These are phyloP conservation scores for Puccinia triticina DNA, from an alignment of 1,284 basidiomycete genomes.

Conservation along the genomic window DNA sequence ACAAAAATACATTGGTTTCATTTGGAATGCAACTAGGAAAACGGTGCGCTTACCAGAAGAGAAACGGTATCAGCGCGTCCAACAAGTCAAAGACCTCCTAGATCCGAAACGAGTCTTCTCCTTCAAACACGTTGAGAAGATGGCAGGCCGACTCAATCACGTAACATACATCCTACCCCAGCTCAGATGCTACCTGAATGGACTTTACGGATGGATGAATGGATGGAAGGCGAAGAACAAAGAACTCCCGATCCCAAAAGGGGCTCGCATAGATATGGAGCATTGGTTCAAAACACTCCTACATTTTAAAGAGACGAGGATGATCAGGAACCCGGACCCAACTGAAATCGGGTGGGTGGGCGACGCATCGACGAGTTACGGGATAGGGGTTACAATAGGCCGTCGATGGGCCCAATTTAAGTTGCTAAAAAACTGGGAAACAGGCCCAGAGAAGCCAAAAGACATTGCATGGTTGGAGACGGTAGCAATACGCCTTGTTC, in stretches of 20 bases:
- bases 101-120: background rate
- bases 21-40: background rate
- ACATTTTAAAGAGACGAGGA: background rate
- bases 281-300: background rate
- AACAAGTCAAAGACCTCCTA: background rate
- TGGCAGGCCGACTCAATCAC: conserved; percentile 5
- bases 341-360: too few species aligned
- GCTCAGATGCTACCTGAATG: background rate
- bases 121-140: background rate
- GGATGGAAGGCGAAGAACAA: background rate
- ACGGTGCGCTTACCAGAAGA: background rate
- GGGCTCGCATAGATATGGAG: background rate
- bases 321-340: background rate
- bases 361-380: conserved; percentile 14
- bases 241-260: background rate
- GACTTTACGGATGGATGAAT: background rate
- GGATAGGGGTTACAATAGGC: background rate
- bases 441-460: too few species aligned
- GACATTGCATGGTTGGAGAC: too few species aligned
- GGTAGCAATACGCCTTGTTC: background rate
- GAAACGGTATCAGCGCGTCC: background rate
- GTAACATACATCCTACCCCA: conserved; percentile 2
- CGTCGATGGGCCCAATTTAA: background rate
- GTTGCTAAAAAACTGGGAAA: background rate
- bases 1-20: conserved; percentile 11